phyloP scores from a whole-genome alignment of 2,329 filamentous ascomycete genomes.

The Pseudocercospora eumusae region DNA sequence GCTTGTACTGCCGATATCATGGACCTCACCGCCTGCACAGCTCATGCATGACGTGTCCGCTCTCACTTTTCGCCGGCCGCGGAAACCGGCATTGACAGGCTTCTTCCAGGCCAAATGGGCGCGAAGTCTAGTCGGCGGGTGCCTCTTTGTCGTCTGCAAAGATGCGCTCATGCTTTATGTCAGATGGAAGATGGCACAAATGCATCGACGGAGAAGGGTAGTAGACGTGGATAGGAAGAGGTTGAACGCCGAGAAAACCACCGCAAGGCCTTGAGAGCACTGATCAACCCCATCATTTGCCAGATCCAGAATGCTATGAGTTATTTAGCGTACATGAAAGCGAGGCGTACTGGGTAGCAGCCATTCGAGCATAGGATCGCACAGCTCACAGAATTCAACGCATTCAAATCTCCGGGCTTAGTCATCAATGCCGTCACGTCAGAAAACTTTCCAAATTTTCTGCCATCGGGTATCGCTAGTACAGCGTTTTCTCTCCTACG shows the following conservation, averaged over 20 bases:
- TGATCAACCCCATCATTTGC: not conserved
- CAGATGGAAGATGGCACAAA: constrained; percentile 52
- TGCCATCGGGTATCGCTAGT: too few species aligned
- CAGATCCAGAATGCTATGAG: not conserved
- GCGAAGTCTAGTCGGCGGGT: constrained; percentile 82
- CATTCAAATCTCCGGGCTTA: not conserved
- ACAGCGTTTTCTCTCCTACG: too few species aligned
- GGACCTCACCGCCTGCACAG: constrained; percentile 55
- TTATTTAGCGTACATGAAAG: not conserved
- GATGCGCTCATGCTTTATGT: constrained; percentile 64
- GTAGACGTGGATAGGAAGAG: constrained; percentile 42
- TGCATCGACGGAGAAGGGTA: constrained; percentile 49
- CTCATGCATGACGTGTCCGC: not conserved
- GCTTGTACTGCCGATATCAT: constrained; percentile 65
- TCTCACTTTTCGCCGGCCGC: not conserved
- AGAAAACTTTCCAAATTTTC: too few species aligned
- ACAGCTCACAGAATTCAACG: not conserved
- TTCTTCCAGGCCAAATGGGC: constrained; percentile 86
- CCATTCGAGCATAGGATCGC: not conserved
- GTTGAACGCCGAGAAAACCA: not conserved
- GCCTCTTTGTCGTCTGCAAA: constrained; percentile 82
- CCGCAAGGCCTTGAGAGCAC: not conserved
- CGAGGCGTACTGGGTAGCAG: not conserved
- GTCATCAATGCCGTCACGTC: too few species aligned
- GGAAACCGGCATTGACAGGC: constrained; percentile 10